Base-by-base conservation (phyloP, 495 filamentous ascomycete species). In the Pseudevernia furfuracea region DNA sequence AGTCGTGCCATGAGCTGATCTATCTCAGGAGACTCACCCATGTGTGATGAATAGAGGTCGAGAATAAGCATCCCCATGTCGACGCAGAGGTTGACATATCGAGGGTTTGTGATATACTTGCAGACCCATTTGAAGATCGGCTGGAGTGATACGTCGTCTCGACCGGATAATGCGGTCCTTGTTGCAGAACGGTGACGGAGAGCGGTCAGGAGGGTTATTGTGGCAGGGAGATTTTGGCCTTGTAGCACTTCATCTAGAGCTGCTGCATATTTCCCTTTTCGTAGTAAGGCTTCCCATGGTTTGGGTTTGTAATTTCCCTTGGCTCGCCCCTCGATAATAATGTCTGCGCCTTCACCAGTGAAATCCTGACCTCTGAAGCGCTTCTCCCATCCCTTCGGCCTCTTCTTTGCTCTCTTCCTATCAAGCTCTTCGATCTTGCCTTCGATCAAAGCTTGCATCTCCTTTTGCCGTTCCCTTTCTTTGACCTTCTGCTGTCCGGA, bases 121-220 rank as follows among this genome's bases (percentile, higher is more conserved):
- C 85, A 80, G 9, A 92, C 78, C 94, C 94, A 99, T 66, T 80
- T 83, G 49, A 97, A 76, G 3, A 97, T 81, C 0, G 92, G 92
- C 70, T 89, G 81, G 4, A 97, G 84, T 0, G 86, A 85, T 11
- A 82, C 80, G 73, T 96, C 91, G 71, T 96, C 91, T n/a, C 94
- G 84, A 57, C 85, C 85, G 69, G 86, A 80, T 39, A 99, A 80
- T 11, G 94, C 89, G 34, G 87, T 82, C n/a, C 87, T 83, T 52
- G 96, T 81, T 2, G 95, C 94, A 41, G 88, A 92, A 37, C 94
- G 87, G 75, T 99, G 94, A 12, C 88, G 84, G 4, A 99, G 80
- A 11, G 91, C 89, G 4, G 88, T 87, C 23, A 98, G 77, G 9
- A 96, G 74, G 1, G 92, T 96, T 4, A 96, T 78, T 6, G 84